phyloP scores from a whole-genome alignment of 805 yeast species.

The Ogataea paradorogensis region DNA sequence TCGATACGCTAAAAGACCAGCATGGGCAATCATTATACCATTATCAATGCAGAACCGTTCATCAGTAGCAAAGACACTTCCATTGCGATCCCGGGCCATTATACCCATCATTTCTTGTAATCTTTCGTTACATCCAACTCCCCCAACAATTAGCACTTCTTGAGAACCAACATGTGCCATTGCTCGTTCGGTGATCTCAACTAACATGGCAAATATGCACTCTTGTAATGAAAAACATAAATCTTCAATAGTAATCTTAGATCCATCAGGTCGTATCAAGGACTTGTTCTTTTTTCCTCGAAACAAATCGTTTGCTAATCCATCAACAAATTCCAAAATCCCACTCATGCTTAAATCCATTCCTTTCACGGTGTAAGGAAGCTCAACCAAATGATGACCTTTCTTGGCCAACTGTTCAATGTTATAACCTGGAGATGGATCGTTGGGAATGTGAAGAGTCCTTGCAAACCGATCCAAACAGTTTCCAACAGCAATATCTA shows the following conservation, averaged over 20 bases:
- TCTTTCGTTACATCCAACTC: conserved; percentile 94
- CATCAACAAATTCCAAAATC: conserved; percentile 80
- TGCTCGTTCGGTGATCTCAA: conserved; percentile 96
- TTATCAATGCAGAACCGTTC: conserved; percentile 96
- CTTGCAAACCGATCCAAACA: conserved; percentile 96
- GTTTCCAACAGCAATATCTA: conserved; percentile 97
- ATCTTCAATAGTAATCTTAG: conserved; percentile 72
- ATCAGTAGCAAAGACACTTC: conserved; percentile 91
- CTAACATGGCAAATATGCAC: conserved; percentile 90
- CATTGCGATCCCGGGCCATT: conserved; percentile 88
- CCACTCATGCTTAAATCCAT: conserved; percentile 99
- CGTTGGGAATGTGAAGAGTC: conserved; percentile 80
- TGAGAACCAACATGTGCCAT: conserved; percentile 93
- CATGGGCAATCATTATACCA: conserved; percentile 99
- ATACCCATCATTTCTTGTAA: conserved; percentile 95
- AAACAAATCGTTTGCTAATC: conserved; percentile 70
- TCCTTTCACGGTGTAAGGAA: conserved; percentile 97
- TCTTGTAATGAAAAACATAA: conserved; percentile 92
- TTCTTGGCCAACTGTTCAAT: conserved; percentile 90
- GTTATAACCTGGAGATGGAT: conserved; percentile 96
- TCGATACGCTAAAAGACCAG: conserved; percentile 83
- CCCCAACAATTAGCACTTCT: conserved; percentile 94
- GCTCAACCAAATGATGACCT: conserved; percentile 58
- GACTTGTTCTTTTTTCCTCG: conserved; percentile 41
- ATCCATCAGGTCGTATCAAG: conserved; percentile 42